Base-by-base conservation (phyloP, 495 filamentous ascomycete genomes). In the Penicillium crystallinum region DNA sequence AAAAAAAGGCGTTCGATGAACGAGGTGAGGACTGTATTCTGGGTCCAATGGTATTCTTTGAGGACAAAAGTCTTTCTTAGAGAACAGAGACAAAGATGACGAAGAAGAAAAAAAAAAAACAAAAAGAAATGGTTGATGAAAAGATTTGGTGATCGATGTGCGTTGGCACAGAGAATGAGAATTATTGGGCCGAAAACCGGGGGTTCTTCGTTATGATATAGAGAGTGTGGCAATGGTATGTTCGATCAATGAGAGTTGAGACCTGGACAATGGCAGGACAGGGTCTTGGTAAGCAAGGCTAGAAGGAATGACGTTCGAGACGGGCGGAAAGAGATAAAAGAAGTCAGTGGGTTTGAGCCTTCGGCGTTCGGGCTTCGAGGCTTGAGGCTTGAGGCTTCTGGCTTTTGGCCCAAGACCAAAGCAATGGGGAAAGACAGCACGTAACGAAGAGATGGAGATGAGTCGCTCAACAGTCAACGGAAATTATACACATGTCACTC, bases 401-500 rank as follows among this genome's bases (percentile, higher is more conserved):
- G 10, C 15, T 39, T 27, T 27, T 27, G 18, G 30, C 33, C 34
- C 22, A 18, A 18, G 18, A 34, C n/a, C 18, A 30, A 23, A 23
- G 34, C 9, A 27, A 15, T 36, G 6, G 10, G 31, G 12, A 48
- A 50, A 21, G 18, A n/a, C 22, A 19, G 17, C 17, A 42, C 4
- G 34, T 7, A 48, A 39, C 23, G 43, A 52, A 35, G 52, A 58
- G 48, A 51, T 53, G 52, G 53, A 52, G 49, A 50, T 31, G 47
- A 14, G 30, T 46, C 53, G 58, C 51, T 55, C 54, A 50, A 44
- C 55, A 55, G n/a, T 53, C 56, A 49, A 55, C 35, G 51, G 33
- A 49, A 61, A 62, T 60, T 53, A 68, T 58, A 68, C 61, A 66
- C 57, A 63, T 63, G 64, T 74, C 66, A 71, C 59, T 71, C 67